Conservation (phyloP, 345 rosid genomes). For the Reutealis trisperma region DNA sequence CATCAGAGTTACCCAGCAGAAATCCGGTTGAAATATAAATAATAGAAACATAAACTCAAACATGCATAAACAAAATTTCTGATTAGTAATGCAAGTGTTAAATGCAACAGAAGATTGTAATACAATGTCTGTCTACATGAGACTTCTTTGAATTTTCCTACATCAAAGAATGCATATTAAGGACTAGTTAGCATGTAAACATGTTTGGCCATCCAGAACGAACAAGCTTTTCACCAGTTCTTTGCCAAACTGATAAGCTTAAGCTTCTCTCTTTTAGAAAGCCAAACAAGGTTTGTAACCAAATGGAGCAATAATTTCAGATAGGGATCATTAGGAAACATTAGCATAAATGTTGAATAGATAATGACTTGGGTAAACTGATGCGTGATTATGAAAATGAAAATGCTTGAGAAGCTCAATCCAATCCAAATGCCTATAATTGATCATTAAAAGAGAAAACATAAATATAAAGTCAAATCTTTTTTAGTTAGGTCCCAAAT, state of each 20-base stretch:
- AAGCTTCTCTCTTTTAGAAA: background rate
- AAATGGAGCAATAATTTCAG: background rate
- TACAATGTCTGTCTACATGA: background rate
- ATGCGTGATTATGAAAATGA: background rate
- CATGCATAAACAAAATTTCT: background rate
- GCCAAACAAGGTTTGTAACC: background rate
- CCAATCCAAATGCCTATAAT: background rate
- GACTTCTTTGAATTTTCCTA: background rate
- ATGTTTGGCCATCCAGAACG: background rate
- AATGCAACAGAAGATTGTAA: background rate
- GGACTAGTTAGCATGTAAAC: background rate
- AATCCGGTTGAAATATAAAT: background rate
- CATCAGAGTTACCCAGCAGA: background rate
- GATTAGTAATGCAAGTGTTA: background rate
- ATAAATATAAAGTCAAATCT: background rate
- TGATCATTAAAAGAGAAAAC: background rate
- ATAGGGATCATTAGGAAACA: background rate
- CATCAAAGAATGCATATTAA: background rate
- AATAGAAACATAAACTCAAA: background rate
- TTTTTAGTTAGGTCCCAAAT: background rate
- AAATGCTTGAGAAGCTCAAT: background rate
- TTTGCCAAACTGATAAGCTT: slow-evolving; percentile 2
- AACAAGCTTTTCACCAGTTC: no score
- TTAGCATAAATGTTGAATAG: background rate
- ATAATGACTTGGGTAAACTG: background rate